Evolutionary conservation across 441 rosid species (phyloP), one percentile per base, ranked within the genome.

Genomic region (Pelargonium cotyledonis): DNA sequence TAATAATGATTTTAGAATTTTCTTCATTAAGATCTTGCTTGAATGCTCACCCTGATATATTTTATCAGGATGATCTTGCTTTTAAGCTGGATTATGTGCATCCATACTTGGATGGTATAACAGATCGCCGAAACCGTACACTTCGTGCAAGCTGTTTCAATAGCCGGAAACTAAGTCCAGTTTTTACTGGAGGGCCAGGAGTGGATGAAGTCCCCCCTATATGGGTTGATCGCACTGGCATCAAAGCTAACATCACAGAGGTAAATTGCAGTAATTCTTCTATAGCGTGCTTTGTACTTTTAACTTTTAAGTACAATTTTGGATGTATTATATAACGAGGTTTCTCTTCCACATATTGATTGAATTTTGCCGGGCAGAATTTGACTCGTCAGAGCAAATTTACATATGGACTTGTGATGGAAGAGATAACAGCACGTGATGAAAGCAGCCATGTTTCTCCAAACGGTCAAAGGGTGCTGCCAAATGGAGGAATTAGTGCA

Each of bases 121-220:
- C 80, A 67, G 84, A 85, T 81, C 84, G 86, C n/a, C 88, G 92
- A 65, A 94, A 94, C 77, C 96, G 92, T 15, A 94, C 96, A 12
- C 75, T 94, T 55, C 89, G 89, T 12, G 47, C 91, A 12, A 95
- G 92, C 82, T 86, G 92, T 84, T 95, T 95, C 79, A 95, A 95
- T 85, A 92, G 96, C 81, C 83, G 97, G 68, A 95, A 95, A 77
- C 76, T 95, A 11, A 90, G 99, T 79, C 98, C 98, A 65, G 99
- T 95, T 68, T 95, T 92, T 79, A 95, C 99, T 40, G 97, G 97
- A 68, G 98, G 99, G 53, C 95, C 97, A 2, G 96, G 97, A 74
- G 89, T 86, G 58, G 99, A 90, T 72, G 99, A 95, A 85, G 99
- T 95, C 47, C 98, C 98, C 46, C 96, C 99, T 8, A 91, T 92